Percentiles rank a stretch among this genome's conserved stretches.
These are phyloP conservation scores for Apiotrichum laibachii DNA, from an alignment of 1,284 basidiomycete genomes.

Conservation along the genomic window DNA sequence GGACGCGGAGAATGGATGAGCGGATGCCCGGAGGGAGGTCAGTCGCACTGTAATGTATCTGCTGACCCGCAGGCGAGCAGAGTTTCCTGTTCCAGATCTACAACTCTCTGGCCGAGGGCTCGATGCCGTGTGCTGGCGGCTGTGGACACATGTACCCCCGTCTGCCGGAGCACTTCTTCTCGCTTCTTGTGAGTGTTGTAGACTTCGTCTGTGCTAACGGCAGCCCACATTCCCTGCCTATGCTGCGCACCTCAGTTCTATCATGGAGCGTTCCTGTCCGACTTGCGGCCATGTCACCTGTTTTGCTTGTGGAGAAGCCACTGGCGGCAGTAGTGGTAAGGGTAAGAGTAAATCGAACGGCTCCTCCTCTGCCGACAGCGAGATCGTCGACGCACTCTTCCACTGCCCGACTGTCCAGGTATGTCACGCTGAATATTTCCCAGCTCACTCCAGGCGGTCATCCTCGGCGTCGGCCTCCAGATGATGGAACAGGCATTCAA, in stretches of 20 bases:
- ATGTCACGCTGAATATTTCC: slow-evolving; percentile 6
- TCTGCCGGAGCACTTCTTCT: slow-evolving; percentile 73
- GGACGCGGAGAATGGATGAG: slow-evolving; percentile 94
- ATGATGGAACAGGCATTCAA: slow-evolving; percentile 38
- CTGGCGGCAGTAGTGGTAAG: slow-evolving; percentile 7
- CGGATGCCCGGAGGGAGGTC: slow-evolving; percentile 77
- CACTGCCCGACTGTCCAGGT: slow-evolving; percentile 75
- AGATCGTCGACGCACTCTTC: slow-evolving; percentile 62
- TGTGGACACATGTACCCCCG: slow-evolving; percentile 64
- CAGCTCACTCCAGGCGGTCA: slow-evolving; percentile 60
- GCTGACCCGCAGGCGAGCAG: slow-evolving; percentile 63
- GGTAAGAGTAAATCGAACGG: slow-evolving; percentile 6
- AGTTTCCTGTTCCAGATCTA: slow-evolving; percentile 81
- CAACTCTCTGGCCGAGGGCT: slow-evolving; percentile 63
- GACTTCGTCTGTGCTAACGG: not conserved
- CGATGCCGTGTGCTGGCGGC: slow-evolving; percentile 66
- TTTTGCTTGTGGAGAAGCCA: slow-evolving; percentile 75
- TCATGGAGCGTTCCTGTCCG: slow-evolving; percentile 63
- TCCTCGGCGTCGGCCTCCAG: slow-evolving; percentile 76
- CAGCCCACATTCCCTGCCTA: slow-evolving; percentile 71
- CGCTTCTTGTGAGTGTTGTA: slow-evolving; percentile 64
- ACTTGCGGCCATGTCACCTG: slow-evolving; percentile 68
- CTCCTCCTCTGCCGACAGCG: slow-evolving; percentile 9
- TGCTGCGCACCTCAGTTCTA: slow-evolving; percentile 60
- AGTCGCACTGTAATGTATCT: slow-evolving; percentile 7